Evolutionary conservation across 768 basidiomycete genomes (phyloP).

Genomic region (Tulasnella sp.): DNA sequence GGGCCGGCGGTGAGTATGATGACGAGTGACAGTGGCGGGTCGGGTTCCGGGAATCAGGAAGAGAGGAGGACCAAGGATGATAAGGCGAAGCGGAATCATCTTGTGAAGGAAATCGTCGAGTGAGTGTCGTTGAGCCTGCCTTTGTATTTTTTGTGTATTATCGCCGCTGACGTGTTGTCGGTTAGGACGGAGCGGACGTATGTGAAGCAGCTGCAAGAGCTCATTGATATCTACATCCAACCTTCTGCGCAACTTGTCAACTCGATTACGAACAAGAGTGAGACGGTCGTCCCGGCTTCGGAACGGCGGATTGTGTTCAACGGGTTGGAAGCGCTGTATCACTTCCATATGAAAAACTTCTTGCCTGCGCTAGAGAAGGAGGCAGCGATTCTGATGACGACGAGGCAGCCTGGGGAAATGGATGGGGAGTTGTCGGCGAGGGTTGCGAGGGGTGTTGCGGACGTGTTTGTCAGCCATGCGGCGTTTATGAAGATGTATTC

Average conservation of each 20-base stretch:
- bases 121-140: conserved; percentile 31
- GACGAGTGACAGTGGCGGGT: conserved; percentile 51
- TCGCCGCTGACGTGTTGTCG: background rate
- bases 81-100: conserved; percentile 64
- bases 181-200: conserved; percentile 87
- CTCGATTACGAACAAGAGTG: conserved; percentile 44
- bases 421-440: conserved; percentile 61
- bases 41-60: conserved; percentile 35
- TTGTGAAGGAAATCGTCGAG: conserved; percentile 87
- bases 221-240: conserved; percentile 90
- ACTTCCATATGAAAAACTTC: conserved; percentile 88
- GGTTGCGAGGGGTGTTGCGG: conserved; percentile 70
- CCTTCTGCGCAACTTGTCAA: conserved; percentile 63
- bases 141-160: conserved; percentile 17
- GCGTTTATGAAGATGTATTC: conserved; percentile 99
- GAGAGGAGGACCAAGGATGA: conserved; percentile 91
- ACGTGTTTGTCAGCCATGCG: conserved; percentile 84
- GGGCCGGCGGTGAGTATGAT: conserved; percentile 58
- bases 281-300: conserved; percentile 68
- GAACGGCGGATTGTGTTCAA: conserved; percentile 90
- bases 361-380: conserved; percentile 79
- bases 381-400: conserved; percentile 48
- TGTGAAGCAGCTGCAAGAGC: conserved; percentile 83
- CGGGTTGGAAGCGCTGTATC: conserved; percentile 77
- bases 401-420: conserved; percentile 42